These are phyloP conservation scores for Quillaja saponaria DNA, from an alignment of 306 rosid species.

Conservation along the genomic window DNA sequence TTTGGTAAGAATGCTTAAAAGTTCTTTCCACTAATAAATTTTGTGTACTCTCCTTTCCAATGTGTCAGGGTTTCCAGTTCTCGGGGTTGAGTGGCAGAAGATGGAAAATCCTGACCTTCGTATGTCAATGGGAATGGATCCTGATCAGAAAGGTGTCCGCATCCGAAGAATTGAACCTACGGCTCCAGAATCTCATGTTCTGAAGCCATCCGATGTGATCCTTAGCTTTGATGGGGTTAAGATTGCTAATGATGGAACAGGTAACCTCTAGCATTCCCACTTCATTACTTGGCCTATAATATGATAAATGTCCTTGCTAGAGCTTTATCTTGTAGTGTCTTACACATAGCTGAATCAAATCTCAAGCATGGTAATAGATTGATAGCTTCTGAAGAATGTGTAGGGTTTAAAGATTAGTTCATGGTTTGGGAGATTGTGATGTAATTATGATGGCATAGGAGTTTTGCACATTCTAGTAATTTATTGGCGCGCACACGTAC, in stretches of 20 bases:
- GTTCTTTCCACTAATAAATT: neutral
- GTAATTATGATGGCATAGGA: too few species aligned
- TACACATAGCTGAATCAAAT: neutral
- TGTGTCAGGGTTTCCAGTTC: slow-evolving; percentile 82
- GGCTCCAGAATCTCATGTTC: slow-evolving; percentile 70
- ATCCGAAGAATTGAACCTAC: slow-evolving; percentile 94
- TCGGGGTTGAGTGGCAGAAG: slow-evolving; percentile 98
- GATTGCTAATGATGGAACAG: slow-evolving; percentile 99
- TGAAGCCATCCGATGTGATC: slow-evolving; percentile 92
- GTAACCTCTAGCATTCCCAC: slow-evolving; percentile 36
- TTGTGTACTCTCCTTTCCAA: slow-evolving; percentile 14
- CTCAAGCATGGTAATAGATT: neutral
- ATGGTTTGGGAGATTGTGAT: neutral
- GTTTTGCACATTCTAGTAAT: too few species aligned
- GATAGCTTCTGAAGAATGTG: too few species aligned
- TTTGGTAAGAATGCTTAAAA: slow-evolving; percentile 2
- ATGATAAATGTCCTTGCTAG: slow-evolving; percentile 8
- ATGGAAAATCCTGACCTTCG: slow-evolving; percentile 98
- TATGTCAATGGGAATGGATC: slow-evolving; percentile 69
- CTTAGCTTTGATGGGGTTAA: slow-evolving; percentile 88
- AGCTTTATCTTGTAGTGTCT: neutral
- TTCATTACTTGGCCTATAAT: neutral
- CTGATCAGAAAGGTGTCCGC: slow-evolving; percentile 95
- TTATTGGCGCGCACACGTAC: too few species aligned
- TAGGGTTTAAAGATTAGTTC: neutral